Evolutionary conservation across 192 early-diverging fungal species (phyloP), one percentile per base, ranked within the genome.

Genomic region (Coemansia sp.): DNA sequence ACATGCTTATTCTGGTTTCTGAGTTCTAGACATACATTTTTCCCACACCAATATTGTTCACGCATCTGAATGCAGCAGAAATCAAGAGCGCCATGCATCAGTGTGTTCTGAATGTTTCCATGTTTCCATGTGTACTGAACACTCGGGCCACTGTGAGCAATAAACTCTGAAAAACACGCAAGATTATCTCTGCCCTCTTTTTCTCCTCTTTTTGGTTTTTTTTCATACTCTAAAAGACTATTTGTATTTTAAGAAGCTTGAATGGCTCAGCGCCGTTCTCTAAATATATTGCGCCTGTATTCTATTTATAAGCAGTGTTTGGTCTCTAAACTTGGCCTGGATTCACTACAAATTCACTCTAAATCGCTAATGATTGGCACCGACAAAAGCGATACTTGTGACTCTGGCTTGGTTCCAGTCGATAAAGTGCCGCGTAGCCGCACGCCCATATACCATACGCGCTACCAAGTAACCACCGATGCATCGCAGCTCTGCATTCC

Each of bases 401-500:
- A n/a, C 40, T 15, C 10, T 42, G 15, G 40, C 5, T 31, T 31
- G 28, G 28, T 8, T 31, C 28, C 28, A 31, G n/a, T 6, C n/a
- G 46, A 48, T 8, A 48, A n/a, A n/a, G 46, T 48, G 7, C 46
- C 52, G 6, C 52, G 52, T 6, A 26, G 52, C 52, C 28, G 28
- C 3, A 54, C 52, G 14, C 52, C 52, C 5, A 10, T 54, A 28
- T 28, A 54, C 23, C 25, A 54, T 7, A 52, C 48, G 2, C 47
- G 60, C 1, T 64, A 47, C 28, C 52, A 64, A n/a, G 19, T 36
- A 2, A 34, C 52, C n/a, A 48, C 2, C 5, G 38, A 47, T 3
- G 25, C 62, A 22, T 6, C 38, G 11, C 38, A 44, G 42, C 22
- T 44, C 0, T 11, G 26, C 11, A 64, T 31, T 17, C 78, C 72